These are phyloP conservation scores for Kurtzmaniella quercitrusa DNA, from an alignment of 1,139 yeast species.

Conservation along the genomic window DNA sequence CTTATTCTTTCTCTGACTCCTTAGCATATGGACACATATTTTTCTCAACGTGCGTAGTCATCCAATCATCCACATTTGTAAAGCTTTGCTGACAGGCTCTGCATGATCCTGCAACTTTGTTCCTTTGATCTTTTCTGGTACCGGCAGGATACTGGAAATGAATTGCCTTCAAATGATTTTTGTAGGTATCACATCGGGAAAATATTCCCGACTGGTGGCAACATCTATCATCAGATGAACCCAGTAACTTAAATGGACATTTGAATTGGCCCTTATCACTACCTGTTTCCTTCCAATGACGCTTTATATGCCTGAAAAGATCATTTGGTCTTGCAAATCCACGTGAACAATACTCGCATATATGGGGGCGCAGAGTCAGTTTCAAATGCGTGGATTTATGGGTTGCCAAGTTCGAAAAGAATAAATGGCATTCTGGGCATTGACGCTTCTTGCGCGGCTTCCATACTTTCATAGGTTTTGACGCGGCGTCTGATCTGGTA, in stretches of 20 bases:
- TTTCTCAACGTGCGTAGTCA: slow-evolving; percentile 65
- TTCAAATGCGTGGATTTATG: slow-evolving; percentile 80
- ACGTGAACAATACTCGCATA: slow-evolving; percentile 72
- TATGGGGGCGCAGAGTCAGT: slow-evolving; percentile 71
- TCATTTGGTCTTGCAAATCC: slow-evolving; percentile 91
- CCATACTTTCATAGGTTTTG: slow-evolving; percentile 15
- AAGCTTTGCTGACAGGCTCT: slow-evolving; percentile 69
- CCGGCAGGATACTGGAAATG: slow-evolving; percentile 90
- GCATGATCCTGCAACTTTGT: slow-evolving; percentile 67
- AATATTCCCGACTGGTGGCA: slow-evolving; percentile 85
- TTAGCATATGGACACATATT: slow-evolving; percentile 40
- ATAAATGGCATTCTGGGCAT: slow-evolving; percentile 77
- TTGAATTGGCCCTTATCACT: slow-evolving; percentile 45
- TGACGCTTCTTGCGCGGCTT: slow-evolving; percentile 73
- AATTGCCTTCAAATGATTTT: slow-evolving; percentile 83
- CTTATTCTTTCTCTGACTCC: slow-evolving; percentile 1
- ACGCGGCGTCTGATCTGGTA: background rate
- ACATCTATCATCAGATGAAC: slow-evolving; percentile 30
- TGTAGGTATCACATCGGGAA: slow-evolving; percentile 85
- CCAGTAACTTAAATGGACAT: slow-evolving; percentile 38
- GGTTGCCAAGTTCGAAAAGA: slow-evolving; percentile 77
- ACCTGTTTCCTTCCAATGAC: slow-evolving; percentile 73
- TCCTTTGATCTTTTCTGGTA: slow-evolving; percentile 74
- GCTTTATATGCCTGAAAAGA: slow-evolving; percentile 74
- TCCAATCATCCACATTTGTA: slow-evolving; percentile 74